Evolutionary conservation across 352 stramenopile species (phyloP).

Genomic region (Aphanomyces euteiches): DNA sequence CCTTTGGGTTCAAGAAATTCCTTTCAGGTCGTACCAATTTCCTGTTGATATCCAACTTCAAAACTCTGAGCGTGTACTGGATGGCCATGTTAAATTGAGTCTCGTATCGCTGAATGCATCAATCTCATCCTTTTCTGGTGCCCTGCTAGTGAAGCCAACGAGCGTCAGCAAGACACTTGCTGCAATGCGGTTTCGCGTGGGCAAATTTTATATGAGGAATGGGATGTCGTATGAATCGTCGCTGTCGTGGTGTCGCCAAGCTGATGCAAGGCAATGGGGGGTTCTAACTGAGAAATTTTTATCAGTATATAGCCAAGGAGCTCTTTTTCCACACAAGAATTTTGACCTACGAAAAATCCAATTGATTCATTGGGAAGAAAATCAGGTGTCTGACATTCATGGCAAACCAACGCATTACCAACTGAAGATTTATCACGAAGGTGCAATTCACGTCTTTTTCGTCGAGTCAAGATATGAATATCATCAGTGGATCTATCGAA

Average conservation of each 20-base stretch:
- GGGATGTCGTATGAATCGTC: slow-evolving; percentile 21
- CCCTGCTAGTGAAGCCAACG: neutral
- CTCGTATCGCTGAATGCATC: slow-evolving; percentile 21
- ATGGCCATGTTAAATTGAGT: slow-evolving; percentile 12
- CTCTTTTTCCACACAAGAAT: slow-evolving; percentile 9
- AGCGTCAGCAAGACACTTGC: slow-evolving; percentile 19
- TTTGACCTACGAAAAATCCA: slow-evolving; percentile 24
- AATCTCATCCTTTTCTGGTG: slow-evolving; percentile 17
- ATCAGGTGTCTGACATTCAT: neutral
- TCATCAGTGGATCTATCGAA: slow-evolving; percentile 22
- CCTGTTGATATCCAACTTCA: slow-evolving; percentile 18
- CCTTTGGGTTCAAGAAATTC: neutral
- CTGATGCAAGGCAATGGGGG: slow-evolving; percentile 3
- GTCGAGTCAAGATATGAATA: slow-evolving; percentile 21
- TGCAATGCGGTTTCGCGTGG: neutral
- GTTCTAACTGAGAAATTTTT: slow-evolving; percentile 22
- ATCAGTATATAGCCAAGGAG: slow-evolving; percentile 1
- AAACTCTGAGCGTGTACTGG: slow-evolving; percentile 1
- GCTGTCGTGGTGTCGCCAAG: slow-evolving; percentile 18
- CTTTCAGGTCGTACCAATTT: slow-evolving; percentile 9
- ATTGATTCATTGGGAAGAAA: slow-evolving; percentile 3
- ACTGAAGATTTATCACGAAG: slow-evolving; percentile 24
- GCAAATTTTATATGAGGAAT: slow-evolving; percentile 22
- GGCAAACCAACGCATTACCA: neutral
- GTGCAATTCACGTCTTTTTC: slow-evolving; percentile 10